phyloP scores from a whole-genome alignment of 768 basidiomycete species.

The Xanthoconium purpureum region DNA sequence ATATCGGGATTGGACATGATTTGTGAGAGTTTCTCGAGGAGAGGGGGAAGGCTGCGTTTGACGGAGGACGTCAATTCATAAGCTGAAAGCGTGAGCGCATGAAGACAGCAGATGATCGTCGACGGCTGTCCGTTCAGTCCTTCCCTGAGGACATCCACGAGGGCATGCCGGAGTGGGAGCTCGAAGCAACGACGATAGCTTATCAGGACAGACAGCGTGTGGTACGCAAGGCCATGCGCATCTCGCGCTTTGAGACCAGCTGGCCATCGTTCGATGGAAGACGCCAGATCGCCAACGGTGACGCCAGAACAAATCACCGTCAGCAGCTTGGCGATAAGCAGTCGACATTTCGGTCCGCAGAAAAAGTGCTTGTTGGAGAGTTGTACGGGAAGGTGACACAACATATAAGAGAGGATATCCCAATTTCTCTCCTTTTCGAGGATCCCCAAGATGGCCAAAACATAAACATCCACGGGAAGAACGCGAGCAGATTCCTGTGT shows the following conservation, averaged over 20 bases:
- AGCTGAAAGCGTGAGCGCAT: constrained; percentile 82
- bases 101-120: constrained; percentile 85
- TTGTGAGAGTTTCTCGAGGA: constrained; percentile 83
- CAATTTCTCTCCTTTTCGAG: constrained; percentile 78
- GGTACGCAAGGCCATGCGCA: constrained; percentile 84
- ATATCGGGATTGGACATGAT: constrained; percentile 94
- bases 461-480: constrained; percentile 74
- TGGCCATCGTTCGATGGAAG: constrained; percentile 58
- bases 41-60: constrained; percentile 72
- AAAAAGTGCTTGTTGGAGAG: constrained; percentile 95
- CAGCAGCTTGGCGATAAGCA: constrained; percentile 59
- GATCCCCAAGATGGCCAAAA: constrained; percentile 58
- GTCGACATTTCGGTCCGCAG: constrained; percentile 81
- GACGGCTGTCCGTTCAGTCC: constrained; percentile 69
- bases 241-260: constrained; percentile 66
- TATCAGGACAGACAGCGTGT: constrained; percentile 82
- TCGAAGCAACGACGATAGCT: constrained; percentile 84
- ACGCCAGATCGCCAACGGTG: constrained; percentile 53
- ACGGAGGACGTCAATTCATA: constrained; percentile 84
- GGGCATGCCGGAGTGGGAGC: constrained; percentile 54
- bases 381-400: constrained; percentile 89
- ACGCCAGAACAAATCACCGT: constrained; percentile 67
- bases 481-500: constrained; percentile 41
- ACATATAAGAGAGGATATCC: constrained; percentile 89
- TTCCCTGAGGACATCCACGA: constrained; percentile 70